These are phyloP conservation scores for Aspergillus bridgeri DNA, from an alignment of 495 filamentous ascomycete genomes.

Conservation along the genomic window DNA sequence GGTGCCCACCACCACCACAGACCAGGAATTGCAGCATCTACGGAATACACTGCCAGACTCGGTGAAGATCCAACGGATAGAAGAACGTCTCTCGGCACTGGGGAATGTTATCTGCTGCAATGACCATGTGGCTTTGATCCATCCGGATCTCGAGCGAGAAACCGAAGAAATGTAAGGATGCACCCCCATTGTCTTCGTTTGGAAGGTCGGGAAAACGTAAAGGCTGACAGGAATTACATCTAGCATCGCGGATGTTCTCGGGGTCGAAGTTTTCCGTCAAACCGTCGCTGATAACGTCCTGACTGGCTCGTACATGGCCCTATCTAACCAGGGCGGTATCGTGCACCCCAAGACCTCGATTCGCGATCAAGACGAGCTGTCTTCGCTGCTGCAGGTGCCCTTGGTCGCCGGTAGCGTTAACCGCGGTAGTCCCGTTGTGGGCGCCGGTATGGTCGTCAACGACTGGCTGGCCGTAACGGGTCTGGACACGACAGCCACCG, in stretches of 20 bases:
- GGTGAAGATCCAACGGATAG: conserved; percentile 91
- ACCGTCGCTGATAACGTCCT: conserved; percentile 96
- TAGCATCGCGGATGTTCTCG: conserved; percentile 86
- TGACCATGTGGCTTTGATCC: conserved; percentile 93
- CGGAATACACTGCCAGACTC: conserved; percentile 87
- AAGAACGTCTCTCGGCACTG: conserved; percentile 91
- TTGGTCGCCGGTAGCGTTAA: conserved; percentile 93
- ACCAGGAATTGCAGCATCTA: conserved; percentile 96
- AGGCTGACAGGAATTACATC: background rate
- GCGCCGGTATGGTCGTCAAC: conserved; percentile 98
- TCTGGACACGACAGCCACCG: conserved; percentile 92
- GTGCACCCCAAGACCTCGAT: conserved; percentile 96
- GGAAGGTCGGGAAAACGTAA: background rate
- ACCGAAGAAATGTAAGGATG: conserved; percentile 73
- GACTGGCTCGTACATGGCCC: conserved; percentile 90
- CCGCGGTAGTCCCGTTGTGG: conserved; percentile 87
- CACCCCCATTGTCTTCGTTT: background rate
- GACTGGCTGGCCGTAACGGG: conserved; percentile 99
- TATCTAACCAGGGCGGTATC: conserved; percentile 94
- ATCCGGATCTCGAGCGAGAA: conserved; percentile 96
- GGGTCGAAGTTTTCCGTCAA: conserved; percentile 97
- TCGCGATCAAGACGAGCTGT: conserved; percentile 96
- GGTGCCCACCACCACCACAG: conserved; percentile 91
- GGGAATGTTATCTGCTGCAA: conserved; percentile 97
- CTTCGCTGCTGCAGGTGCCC: conserved; percentile 88